phyloP scores from a whole-genome alignment of 75 land plant species.

The Sequoia sempervirens region DNA sequence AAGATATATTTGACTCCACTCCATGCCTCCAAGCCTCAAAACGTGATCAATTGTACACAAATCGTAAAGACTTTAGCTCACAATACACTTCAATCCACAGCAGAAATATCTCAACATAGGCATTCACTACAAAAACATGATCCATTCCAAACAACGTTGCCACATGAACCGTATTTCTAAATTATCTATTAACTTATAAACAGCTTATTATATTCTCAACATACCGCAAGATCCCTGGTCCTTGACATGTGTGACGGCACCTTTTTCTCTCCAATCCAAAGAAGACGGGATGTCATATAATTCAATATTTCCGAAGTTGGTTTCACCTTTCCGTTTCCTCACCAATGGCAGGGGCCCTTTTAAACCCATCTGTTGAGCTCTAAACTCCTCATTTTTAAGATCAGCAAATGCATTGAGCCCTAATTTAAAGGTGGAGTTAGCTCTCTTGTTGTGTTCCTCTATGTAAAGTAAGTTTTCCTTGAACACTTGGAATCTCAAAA shows the following conservation, averaged over 20 bases:
- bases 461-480: slow-evolving; percentile 49
- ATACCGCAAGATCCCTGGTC: slow-evolving; percentile 88
- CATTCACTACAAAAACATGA: not conserved
- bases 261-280: slow-evolving; percentile 83
- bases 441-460: slow-evolving; percentile 34
- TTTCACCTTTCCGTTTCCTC: not conserved
- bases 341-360: slow-evolving; percentile 1
- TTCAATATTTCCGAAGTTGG: not conserved
- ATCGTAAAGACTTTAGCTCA: not conserved
- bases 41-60: not conserved
- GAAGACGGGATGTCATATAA: slow-evolving; percentile 25
- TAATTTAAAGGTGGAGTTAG: slow-evolving; percentile 30
- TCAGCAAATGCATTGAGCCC: slow-evolving; percentile 67
- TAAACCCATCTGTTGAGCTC: slow-evolving; percentile 41
- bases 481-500: slow-evolving; percentile 41
- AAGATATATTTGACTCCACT: not conserved
- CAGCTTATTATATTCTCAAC: slow-evolving; percentile 11
- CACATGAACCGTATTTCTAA: not conserved
- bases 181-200: not conserved
- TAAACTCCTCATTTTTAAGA: slow-evolving; percentile 58
- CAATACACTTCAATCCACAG: not conserved
- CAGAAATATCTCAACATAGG: not conserved
- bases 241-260: slow-evolving; percentile 78
- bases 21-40: not conserved
- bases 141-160: not conserved